Evolutionary conservation across 306 rosid genomes (phyloP), one percentile per base, ranked within the genome.

Genomic region (Cicer arietinum): DNA sequence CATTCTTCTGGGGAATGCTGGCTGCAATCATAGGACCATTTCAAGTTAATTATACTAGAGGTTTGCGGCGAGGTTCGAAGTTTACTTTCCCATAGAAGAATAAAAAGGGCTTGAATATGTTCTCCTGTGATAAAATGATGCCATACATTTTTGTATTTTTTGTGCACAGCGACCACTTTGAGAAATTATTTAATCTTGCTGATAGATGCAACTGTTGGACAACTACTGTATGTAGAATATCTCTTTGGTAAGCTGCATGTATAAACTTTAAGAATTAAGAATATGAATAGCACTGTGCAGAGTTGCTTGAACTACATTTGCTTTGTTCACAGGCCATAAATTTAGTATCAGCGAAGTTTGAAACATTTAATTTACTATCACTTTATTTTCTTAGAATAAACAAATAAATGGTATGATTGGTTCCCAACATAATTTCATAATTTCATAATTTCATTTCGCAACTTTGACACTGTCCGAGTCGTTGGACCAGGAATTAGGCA

Each of bases 21-120:
- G 56, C 75, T 73, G 63, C 77, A 75, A 63, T n/a, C 69, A 30
- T 30, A 60, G 75, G 73, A 50, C 72, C 79, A 69, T 62, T 68
- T 77, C 72, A 69, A 73, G 71, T 18, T 39, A 67, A 47, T 75
- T 41, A 35, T 67, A 61, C 75, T 74, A 39, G 64, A 53, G 78
- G n/a, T 44, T 51, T 54, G 71, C 46, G 65, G 58, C 60, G 47
- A 54, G 68, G 62, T 17, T 61, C 42, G 3, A 30, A 25, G 30
- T 61, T 74, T 77, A 77, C 58, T 53, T 77, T 22, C 25, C 25
- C 7, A 42, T 30, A 51, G n/a, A 80, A 71, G 61, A 9, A 6
- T 11, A 60, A 35, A 37, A n/a, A 11, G 7, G 14, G 71, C 48
- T 10, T 17, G 48, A 73, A 37, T 72, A 25, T 17, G 45, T 62